Percentiles rank a stretch among this genome's conserved stretches.
phyloP scores from a whole-genome alignment of 2,329 filamentous ascomycete species.

The Akanthomyces uredinophilus region DNA sequence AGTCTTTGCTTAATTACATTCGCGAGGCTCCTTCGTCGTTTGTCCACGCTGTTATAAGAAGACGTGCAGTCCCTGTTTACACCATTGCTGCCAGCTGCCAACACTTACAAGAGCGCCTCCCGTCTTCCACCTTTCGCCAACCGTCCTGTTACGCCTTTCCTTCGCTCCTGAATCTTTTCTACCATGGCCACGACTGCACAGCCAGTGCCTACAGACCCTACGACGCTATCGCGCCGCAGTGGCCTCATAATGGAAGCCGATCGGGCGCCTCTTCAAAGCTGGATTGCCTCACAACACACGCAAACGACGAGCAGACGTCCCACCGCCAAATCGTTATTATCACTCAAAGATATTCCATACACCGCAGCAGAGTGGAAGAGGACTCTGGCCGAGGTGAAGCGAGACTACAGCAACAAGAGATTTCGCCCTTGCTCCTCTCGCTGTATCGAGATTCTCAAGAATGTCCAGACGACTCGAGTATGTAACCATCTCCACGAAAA shows the following conservation, averaged over 20 bases:
- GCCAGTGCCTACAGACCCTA: not conserved
- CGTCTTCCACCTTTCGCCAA: not conserved
- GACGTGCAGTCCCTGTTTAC: not conserved
- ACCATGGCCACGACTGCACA: not conserved
- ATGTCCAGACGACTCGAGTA: slow-evolving; percentile 41
- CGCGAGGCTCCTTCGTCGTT: not conserved
- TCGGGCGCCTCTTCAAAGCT: slow-evolving; percentile 2
- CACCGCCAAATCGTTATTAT: slow-evolving; percentile 19
- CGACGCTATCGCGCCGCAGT: not conserved
- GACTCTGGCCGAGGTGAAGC: slow-evolving; percentile 48
- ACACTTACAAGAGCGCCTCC: slow-evolving; percentile 2
- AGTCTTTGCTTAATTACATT: not conserved
- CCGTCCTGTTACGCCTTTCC: not conserved
- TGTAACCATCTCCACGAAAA: slow-evolving; percentile 20
- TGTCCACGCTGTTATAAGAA: not conserved
- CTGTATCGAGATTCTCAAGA: slow-evolving; percentile 49
- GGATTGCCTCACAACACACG: slow-evolving; percentile 11
- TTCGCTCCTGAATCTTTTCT: not conserved
- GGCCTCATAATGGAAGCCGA: not conserved
- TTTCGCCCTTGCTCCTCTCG: slow-evolving; percentile 49
- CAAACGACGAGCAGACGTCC: slow-evolving; percentile 12
- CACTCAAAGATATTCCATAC: slow-evolving; percentile 32
- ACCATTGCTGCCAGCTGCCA: not conserved
- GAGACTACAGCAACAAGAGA: slow-evolving; percentile 44
- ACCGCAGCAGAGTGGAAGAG: slow-evolving; percentile 47